Percentiles rank a stretch among this genome's conserved stretches.
Evolutionary conservation across 1,139 yeast species (phyloP).

Genomic region (Suhomyces yuchorum): DNA sequence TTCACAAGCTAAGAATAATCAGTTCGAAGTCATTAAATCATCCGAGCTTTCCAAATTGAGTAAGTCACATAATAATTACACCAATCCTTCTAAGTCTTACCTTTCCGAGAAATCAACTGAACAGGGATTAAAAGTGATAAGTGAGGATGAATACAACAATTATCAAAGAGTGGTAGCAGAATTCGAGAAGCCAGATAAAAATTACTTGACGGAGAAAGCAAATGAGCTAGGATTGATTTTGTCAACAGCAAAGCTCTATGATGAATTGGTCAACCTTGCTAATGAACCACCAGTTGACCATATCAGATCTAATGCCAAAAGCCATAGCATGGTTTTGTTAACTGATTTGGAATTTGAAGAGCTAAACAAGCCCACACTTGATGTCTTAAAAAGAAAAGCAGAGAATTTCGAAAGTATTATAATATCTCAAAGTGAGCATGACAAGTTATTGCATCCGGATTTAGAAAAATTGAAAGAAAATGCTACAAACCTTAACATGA

Average conservation of each 20-base stretch:
- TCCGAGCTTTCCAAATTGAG: slow-evolving; percentile 23
- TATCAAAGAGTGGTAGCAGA: slow-evolving; percentile 30
- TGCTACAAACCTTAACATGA: slow-evolving; percentile 34
- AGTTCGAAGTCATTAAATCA: slow-evolving; percentile 23
- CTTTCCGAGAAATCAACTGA: slow-evolving; percentile 29
- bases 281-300: slow-evolving; percentile 26
- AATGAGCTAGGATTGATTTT: slow-evolving; percentile 37
- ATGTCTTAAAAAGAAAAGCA: slow-evolving; percentile 2
- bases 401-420: slow-evolving; percentile 8
- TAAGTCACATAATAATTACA: slow-evolving; percentile 17
- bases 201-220: slow-evolving; percentile 25
- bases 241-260: slow-evolving; percentile 32
- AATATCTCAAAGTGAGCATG: slow-evolving; percentile 7
- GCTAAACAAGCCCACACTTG: slow-evolving; percentile 11
- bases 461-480: slow-evolving; percentile 31
- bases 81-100: slow-evolving; percentile 33
- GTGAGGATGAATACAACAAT: slow-evolving; percentile 25
- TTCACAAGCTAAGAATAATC: slow-evolving; percentile 19
- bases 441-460: slow-evolving; percentile 23
- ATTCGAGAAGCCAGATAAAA: slow-evolving; percentile 32
- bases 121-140: slow-evolving; percentile 27
- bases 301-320: slow-evolving; percentile 18
- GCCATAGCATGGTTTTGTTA: slow-evolving; percentile 10
- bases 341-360: slow-evolving; percentile 7
- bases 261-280: slow-evolving; percentile 31